Percentiles rank a stretch among this genome's conserved stretches.
phyloP scores from a whole-genome alignment of 2,329 filamentous ascomycete species.

The Acephala macrosclerotiorum region DNA sequence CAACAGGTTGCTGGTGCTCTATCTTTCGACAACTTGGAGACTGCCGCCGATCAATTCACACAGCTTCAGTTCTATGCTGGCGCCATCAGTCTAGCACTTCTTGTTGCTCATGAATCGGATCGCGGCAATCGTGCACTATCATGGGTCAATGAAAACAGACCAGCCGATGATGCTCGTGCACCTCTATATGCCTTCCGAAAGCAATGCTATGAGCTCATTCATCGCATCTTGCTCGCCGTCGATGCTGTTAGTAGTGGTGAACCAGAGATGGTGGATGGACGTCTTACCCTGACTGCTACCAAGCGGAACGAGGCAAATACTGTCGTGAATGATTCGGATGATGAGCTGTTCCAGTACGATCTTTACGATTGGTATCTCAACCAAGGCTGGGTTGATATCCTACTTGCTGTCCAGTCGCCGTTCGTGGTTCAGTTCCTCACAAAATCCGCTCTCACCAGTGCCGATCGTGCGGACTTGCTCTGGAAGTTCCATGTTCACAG shows the following conservation, averaged over 20 bases:
- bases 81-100: constrained; percentile 85
- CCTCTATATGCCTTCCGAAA: constrained; percentile 74
- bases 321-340: constrained; percentile 85
- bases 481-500: constrained; percentile 93
- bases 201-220: constrained; percentile 86
- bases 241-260: constrained; percentile 74
- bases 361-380: constrained; percentile 98
- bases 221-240: constrained; percentile 78
- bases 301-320: constrained; percentile 89
- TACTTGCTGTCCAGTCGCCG: constrained; percentile 83
- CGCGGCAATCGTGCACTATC: constrained; percentile 83
- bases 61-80: constrained; percentile 89
- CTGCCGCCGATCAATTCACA: constrained; percentile 81
- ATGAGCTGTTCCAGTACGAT: constrained; percentile 94
- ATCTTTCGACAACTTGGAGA: constrained; percentile 79
- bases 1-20: constrained; percentile 86
- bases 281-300: constrained; percentile 76
- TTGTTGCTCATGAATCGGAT: constrained; percentile 84
- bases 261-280: constrained; percentile 79
- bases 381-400: constrained; percentile 83
- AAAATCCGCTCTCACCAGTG: constrained; percentile 74
- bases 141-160: constrained; percentile 87
- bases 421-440: constrained; percentile 88
- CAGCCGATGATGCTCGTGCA: constrained; percentile 72
- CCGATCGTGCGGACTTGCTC: constrained; percentile 85